Conservation (phyloP, 148 eudicot genomes). For the Fagopyrum esculentum region DNA sequence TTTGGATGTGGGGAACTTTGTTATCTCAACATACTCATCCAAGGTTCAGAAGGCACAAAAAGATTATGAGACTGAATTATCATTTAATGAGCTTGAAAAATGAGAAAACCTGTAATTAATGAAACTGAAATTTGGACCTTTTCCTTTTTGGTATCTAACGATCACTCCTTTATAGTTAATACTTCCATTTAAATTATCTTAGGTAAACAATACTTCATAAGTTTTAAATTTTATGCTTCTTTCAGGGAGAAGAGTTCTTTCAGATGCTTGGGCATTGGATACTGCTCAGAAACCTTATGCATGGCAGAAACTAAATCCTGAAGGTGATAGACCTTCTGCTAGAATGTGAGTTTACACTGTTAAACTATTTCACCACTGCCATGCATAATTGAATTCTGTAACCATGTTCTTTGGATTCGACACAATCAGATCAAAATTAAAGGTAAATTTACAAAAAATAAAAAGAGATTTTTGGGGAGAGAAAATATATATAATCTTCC, state of each 20-base stretch:
- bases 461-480: too few relatives aligned
- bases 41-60: background rate
- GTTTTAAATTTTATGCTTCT: constrained; percentile 4
- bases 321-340: constrained; percentile 96
- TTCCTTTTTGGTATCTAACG: background rate
- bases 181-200: background rate
- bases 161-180: background rate
- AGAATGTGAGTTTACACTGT: constrained; percentile 76
- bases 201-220: background rate
- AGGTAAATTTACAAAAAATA: too few relatives aligned
- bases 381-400: constrained; percentile 5
- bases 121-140: background rate
- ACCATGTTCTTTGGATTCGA: background rate
- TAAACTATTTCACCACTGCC: background rate
- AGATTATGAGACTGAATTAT: background rate
- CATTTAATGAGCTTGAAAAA: constrained; percentile 1
- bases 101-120: background rate
- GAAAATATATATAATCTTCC: too few relatives aligned
- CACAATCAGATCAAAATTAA: background rate
- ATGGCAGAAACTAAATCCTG: constrained; percentile 87
- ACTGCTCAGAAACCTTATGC: constrained; percentile 96
- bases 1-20: too few relatives aligned
- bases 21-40: background rate
- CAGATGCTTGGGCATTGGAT: constrained; percentile 96
- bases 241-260: constrained; percentile 83